Percentiles rank a stretch among this genome's conserved stretches.
Evolutionary conservation across 192 early-diverging fungal genomes (phyloP).

Genomic region (Podila verticillata): DNA sequence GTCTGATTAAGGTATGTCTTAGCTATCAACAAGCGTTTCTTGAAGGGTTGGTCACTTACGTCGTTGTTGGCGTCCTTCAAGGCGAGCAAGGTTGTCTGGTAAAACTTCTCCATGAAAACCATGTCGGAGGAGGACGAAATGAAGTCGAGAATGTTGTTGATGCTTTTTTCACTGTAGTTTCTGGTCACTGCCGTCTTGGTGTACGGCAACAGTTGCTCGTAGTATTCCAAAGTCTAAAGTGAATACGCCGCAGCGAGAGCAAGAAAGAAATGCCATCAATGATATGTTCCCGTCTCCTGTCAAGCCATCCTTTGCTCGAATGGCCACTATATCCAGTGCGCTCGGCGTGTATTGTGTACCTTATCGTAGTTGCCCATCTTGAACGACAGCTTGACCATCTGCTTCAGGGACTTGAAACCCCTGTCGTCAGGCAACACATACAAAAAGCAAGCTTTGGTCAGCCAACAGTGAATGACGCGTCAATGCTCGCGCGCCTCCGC

Average conservation of each 20-base stretch:
- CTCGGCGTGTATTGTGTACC: conserved; percentile 42
- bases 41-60: conserved; percentile 42
- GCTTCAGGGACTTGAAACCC: conserved; percentile 92
- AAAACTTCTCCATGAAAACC: conserved; percentile 86
- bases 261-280: too few species aligned
- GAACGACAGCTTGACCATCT: conserved; percentile 86
- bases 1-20: too few species aligned
- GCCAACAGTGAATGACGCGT: not conserved
- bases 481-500: not conserved
- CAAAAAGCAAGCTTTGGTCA: not conserved
- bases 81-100: conserved; percentile 75
- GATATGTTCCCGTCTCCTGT: too few species aligned
- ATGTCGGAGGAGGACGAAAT: conserved; percentile 80
- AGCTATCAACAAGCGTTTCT: too few species aligned
- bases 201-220: conserved; percentile 78
- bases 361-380: conserved; percentile 69
- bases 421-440: conserved; percentile 48
- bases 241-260: too few species aligned
- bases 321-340: too few species aligned
- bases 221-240: conserved; percentile 74
- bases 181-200: conserved; percentile 81
- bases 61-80: conserved; percentile 88
- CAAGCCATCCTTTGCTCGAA: too few species aligned
- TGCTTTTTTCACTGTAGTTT: conserved; percentile 90
- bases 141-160: conserved; percentile 90